Evolutionary conservation across 2,329 filamentous ascomycete species (phyloP), one percentile per base, ranked within the genome.

Genomic region (Trichoderma koningiopsis): DNA sequence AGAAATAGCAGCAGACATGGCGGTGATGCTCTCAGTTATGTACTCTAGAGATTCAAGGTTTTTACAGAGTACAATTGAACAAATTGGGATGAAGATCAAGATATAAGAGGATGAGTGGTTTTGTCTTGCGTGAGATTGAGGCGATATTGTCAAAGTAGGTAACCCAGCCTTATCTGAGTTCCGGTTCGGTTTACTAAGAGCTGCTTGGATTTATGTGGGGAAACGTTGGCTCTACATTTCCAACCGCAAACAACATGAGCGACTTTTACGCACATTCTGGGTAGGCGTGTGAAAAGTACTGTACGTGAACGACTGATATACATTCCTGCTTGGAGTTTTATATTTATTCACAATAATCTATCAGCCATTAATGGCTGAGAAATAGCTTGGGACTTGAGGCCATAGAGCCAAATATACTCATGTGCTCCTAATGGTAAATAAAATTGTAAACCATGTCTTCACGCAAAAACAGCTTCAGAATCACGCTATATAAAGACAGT

Each of bases 1-100:
- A 37, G 56, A 8, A 16, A 35, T 7, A 19, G 66, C 11, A 29
- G 65, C 24, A 24, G 65, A 22, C 65, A 68, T 68, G 35, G 47
- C 11, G 19, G 3, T 22, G n/a, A 3, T 22, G 4, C 19, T 22
- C 16, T 43, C n/a, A 13, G 10, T 22, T 22, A 5, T 13, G 4
- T 10, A 22, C 11, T 49, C 43, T 0, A 49, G 31, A 43, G n/a
- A 49, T 49, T 11, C n/a, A 49, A 47, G 16, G 0, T 49, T 49
- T 2, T 43, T 43, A 43, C 5, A 8, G 37, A 19, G 37, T 11
- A 4, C 11, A 40, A 40, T 19, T 40, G 37, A 43, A 11, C 8
- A 3, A 3, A 33, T 10, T 33, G 6, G 43, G 43, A 11, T 22
- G 43, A n/a, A 16, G 35, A 43, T 43, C 5, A 33, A 10, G 33